Conservation (phyloP, 2,329 filamentous ascomycete genomes). For the Cladorrhinum sp. region DNA sequence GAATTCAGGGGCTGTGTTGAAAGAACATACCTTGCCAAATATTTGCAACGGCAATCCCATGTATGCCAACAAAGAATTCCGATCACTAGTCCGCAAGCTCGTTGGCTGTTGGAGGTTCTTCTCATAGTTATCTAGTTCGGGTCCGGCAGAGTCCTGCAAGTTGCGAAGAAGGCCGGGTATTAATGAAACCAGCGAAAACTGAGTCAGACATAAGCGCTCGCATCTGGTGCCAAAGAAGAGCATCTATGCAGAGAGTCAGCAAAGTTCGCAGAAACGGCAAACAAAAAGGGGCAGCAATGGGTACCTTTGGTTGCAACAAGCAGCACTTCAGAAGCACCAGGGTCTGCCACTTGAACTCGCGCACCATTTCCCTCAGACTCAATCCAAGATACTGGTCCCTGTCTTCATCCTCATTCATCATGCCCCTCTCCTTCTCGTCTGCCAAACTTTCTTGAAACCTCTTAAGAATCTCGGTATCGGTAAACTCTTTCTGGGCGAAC, state of each 20-base stretch:
- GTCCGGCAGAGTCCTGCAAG: slow-evolving; percentile 92
- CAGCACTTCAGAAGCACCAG: slow-evolving; percentile 91
- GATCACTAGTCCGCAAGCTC: slow-evolving; percentile 86
- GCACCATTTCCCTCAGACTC: slow-evolving; percentile 85
- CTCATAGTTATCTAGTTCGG: slow-evolving; percentile 83
- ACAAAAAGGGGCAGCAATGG: slow-evolving; percentile 3
- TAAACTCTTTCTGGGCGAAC: slow-evolving; percentile 94
- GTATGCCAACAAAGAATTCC: slow-evolving; percentile 82
- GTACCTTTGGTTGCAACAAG: slow-evolving; percentile 88
- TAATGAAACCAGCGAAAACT: slow-evolving; percentile 92
- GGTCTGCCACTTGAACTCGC: slow-evolving; percentile 93
- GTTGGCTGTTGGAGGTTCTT: slow-evolving; percentile 72
- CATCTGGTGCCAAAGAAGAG: slow-evolving; percentile 97
- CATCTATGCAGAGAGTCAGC: slow-evolving; percentile 59
- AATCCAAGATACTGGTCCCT: slow-evolving; percentile 83
- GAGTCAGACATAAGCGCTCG: slow-evolving; percentile 94
- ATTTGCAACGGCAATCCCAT: slow-evolving; percentile 94
- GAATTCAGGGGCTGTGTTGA: neutral
- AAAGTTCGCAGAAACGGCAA: neutral
- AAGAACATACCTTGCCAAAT: slow-evolving; percentile 71
- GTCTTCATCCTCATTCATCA: slow-evolving; percentile 64
- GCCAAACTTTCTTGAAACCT: slow-evolving; percentile 87
- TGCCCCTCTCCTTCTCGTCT: slow-evolving; percentile 58
- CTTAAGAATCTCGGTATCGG: slow-evolving; percentile 83
- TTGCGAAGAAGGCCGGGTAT: slow-evolving; percentile 89